Evolutionary conservation across 208 protist genomes (phyloP).

Genomic region (Leishmania tropica): DNA sequence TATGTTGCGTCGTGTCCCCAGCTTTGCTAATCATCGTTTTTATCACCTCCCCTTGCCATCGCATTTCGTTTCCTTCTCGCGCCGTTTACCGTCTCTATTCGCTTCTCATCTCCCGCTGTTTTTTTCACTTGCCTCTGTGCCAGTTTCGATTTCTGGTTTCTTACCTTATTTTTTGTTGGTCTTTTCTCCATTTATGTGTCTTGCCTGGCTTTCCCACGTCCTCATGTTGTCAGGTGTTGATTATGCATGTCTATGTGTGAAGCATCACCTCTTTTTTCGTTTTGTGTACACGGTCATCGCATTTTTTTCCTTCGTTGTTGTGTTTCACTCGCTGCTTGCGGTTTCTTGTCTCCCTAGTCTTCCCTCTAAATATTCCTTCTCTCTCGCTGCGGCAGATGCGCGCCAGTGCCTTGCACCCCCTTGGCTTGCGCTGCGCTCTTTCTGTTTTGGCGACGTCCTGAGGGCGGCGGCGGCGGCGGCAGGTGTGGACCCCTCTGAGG

Average conservation of each 20-base stretch:
- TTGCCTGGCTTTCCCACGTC: neutral
- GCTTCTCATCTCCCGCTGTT: neutral
- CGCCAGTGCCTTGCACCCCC: neutral
- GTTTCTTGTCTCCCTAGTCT: neutral
- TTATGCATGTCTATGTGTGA: neutral
- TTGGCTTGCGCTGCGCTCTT: neutral
- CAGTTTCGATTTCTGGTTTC: neutral
- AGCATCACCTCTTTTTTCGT: constrained; percentile 1
- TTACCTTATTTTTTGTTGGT: neutral
- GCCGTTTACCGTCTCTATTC: neutral
- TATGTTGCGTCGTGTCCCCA: neutral
- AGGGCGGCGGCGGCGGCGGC: neutral
- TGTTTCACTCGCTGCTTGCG: neutral
- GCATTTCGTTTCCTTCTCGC: neutral
- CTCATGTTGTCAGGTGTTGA: constrained; percentile 14
- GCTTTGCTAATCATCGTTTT: constrained; percentile 14
- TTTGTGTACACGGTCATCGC: neutral
- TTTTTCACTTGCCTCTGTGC: neutral
- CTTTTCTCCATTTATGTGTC: neutral
- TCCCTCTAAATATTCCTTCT: neutral
- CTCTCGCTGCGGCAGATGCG: neutral
- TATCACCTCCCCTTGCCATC: constrained; percentile 1
- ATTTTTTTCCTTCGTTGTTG: neutral
- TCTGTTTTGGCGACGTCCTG: neutral
- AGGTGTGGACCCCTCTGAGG: neutral